A percentile compares a stretch with the other conserved stretches of the same genome.
phyloP scores from a whole-genome alignment of 192 early-diverging fungal species.

The Mortierella alpina region DNA sequence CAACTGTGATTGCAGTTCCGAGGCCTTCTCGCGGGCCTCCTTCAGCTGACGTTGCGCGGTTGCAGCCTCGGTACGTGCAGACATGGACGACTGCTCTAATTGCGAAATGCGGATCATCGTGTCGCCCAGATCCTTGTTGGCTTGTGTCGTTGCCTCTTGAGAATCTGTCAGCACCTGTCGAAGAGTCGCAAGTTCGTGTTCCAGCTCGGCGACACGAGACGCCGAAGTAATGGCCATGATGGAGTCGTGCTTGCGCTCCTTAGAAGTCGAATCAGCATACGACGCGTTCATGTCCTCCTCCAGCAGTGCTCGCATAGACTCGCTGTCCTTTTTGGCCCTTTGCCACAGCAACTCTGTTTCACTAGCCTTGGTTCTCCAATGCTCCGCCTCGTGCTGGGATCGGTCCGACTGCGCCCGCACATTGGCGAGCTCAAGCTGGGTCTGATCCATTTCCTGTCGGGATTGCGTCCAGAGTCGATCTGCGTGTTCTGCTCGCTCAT shows the following conservation, averaged over 20 bases:
- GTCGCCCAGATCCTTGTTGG: constrained; percentile 54
- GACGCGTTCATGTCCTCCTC: constrained; percentile 56
- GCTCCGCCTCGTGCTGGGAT: constrained; percentile 48
- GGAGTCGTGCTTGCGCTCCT: constrained; percentile 47
- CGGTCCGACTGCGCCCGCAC: constrained; percentile 53
- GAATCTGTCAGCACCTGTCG: constrained; percentile 38
- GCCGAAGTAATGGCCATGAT: constrained; percentile 46
- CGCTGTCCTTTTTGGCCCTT: constrained; percentile 55
- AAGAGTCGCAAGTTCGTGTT: constrained; percentile 51
- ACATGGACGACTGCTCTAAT: constrained; percentile 59
- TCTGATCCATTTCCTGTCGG: constrained; percentile 49
- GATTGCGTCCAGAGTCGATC: constrained; percentile 55
- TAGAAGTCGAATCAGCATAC: constrained; percentile 11
- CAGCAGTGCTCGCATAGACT: constrained; percentile 48
- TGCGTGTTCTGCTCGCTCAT: constrained; percentile 53
- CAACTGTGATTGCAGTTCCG: constrained; percentile 44
- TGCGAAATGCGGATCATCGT: constrained; percentile 57
- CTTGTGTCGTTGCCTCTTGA: constrained; percentile 27
- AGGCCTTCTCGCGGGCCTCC: constrained; percentile 56
- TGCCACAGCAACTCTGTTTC: constrained; percentile 55
- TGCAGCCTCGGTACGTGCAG: constrained; percentile 59
- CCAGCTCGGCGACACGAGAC: constrained; percentile 38
- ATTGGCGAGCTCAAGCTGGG: constrained; percentile 45
- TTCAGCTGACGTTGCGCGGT: constrained; percentile 51
- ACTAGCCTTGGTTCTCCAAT: constrained; percentile 45